Evolutionary conservation across 177 flowering plant genomes (phyloP).

Genomic region (Tripterygium wilfordii): DNA sequence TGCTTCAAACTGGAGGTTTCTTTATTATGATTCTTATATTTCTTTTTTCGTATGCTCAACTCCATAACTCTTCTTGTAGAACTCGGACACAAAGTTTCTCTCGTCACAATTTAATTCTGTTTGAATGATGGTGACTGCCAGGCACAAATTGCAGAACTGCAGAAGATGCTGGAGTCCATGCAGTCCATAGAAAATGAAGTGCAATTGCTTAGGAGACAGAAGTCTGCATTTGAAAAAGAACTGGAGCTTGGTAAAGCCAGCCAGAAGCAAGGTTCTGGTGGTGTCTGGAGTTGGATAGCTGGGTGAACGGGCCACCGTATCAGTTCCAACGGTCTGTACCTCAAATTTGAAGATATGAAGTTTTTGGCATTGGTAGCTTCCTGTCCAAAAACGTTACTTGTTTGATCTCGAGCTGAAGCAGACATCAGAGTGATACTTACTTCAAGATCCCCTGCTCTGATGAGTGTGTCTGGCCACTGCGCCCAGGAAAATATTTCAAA

Average conservation of each 20-base stretch:
- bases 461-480: too few relatives aligned
- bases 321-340: not conserved
- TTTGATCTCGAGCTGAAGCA: too few relatives aligned
- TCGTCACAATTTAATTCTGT: not conserved
- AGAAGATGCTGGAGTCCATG: slow-evolving; percentile 50
- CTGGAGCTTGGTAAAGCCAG: slow-evolving; percentile 30
- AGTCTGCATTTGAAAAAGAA: slow-evolving; percentile 45
- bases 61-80: too few relatives aligned
- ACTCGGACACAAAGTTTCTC: too few relatives aligned
- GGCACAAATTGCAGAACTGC: slow-evolving; percentile 79
- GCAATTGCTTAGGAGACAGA: slow-evolving; percentile 46
- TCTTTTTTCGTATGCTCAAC: too few relatives aligned
- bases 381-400: too few relatives aligned
- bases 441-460: too few relatives aligned
- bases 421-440: too few relatives aligned
- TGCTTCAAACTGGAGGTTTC: slow-evolving; percentile 89
- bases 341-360: not conserved
- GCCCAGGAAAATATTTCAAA: too few relatives aligned
- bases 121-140: slow-evolving; percentile 12
- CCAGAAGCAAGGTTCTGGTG: slow-evolving; percentile 61
- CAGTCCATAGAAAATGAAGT: slow-evolving; percentile 64
- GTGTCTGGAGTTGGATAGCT: slow-evolving; percentile 73
- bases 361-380: too few relatives aligned
- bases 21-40: not conserved
- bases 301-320: slow-evolving; percentile 15